Evolutionary conservation across 2,329 filamentous ascomycete species (phyloP), one percentile per base, ranked within the genome.

Genomic region (Cladophialophora bantiana): DNA sequence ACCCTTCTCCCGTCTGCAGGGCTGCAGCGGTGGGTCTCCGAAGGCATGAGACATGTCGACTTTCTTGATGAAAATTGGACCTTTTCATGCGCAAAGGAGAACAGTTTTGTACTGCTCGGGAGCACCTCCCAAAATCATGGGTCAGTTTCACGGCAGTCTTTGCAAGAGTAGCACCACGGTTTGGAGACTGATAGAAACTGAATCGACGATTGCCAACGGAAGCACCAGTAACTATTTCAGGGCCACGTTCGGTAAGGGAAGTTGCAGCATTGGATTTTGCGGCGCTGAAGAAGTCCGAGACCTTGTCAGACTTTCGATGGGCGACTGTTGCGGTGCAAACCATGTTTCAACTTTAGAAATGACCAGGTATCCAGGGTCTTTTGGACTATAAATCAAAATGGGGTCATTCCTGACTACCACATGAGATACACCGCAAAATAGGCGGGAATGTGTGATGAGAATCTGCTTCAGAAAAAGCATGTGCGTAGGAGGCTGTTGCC

Each of bases 21-120:
- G 42, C 66, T 60, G 62, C 67, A 59, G 60, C 67, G 54, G 67
- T 64, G 50, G 36, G 50, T 57, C 54, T 64, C 67, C 64, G 63
- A 45, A 15, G 18, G n/a, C 60, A 54, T 68, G 56, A 68, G 56
- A 68, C 64, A 66, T 68, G 34, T 42, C 54, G 34, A 40, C 53
- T 59, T 38, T 38, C 20, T 35, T 26, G 56, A 20, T 31, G 34
- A 20, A 18, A 31, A 64, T 20, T 56, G 6, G 7, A 48, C 42
- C 20, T 20, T 60, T 60, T 31, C 50, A 42, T 18, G 34, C 50
- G 32, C 50, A 61, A 48, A 38, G 32, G 36, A 31, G 31, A 36
- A n/a, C 35, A 38, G n/a, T 20, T 31, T 48, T 48, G 45, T 32
- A 52, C 42, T 18, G 13, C 18, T 53, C 57, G 38, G 53, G 38